phyloP scores from a whole-genome alignment of 1,139 yeast species.

The Candida frijolesensis region DNA sequence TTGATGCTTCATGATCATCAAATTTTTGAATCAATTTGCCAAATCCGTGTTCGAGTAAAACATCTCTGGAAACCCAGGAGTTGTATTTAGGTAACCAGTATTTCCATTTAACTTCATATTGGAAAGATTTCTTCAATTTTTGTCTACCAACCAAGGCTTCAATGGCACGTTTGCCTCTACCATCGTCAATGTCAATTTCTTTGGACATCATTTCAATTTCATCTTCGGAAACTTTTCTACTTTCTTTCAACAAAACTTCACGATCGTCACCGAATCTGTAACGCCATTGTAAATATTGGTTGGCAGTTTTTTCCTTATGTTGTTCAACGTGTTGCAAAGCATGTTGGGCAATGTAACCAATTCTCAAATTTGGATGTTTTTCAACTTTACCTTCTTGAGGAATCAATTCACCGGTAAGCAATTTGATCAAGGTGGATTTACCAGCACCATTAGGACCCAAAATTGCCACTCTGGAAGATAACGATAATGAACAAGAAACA shows the following conservation, averaged over 20 bases:
- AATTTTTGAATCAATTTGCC: slow-evolving; percentile 87
- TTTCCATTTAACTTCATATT: slow-evolving; percentile 95
- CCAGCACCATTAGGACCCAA: slow-evolving; percentile 99
- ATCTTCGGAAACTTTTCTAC: slow-evolving; percentile 83
- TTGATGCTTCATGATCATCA: slow-evolving; percentile 97
- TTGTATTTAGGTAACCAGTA: slow-evolving; percentile 91
- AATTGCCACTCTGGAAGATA: slow-evolving; percentile 94
- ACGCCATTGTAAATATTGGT: slow-evolving; percentile 98
- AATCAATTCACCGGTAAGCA: slow-evolving; percentile 86
- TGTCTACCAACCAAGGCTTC: slow-evolving; percentile 98
- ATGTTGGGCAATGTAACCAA: slow-evolving; percentile 98
- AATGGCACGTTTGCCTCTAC: slow-evolving; percentile 83
- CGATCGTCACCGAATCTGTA: slow-evolving; percentile 97
- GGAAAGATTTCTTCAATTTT: slow-evolving; percentile 93
- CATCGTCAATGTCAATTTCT: slow-evolving; percentile 80
- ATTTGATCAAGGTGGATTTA: slow-evolving; percentile 90
- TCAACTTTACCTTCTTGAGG: slow-evolving; percentile 90
- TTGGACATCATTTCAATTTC: slow-evolving; percentile 80
- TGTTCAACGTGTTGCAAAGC: slow-evolving; percentile 96
- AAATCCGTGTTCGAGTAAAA: slow-evolving; percentile 78
- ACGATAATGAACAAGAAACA: slow-evolving; percentile 85
- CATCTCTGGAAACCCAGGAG: slow-evolving; percentile 89
- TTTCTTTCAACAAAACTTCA: slow-evolving; percentile 90
- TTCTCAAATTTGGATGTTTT: slow-evolving; percentile 96
- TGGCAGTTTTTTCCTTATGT: slow-evolving; percentile 97